Evolutionary conservation across 1,284 basidiomycete species (phyloP).

Genomic region (Moesziomyces sp.): DNA sequence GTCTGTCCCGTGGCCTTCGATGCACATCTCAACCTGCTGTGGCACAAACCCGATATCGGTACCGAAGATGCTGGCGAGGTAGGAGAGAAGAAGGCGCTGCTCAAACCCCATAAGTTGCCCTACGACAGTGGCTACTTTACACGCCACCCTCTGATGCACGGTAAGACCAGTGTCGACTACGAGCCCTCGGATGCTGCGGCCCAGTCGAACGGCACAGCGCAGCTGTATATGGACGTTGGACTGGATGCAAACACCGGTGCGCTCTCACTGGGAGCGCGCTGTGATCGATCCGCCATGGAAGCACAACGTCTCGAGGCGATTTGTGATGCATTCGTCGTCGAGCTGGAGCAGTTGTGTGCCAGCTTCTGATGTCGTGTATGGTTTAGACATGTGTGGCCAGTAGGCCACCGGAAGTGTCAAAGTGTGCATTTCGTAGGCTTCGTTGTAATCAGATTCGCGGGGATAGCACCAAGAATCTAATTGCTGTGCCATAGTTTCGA

Average conservation of each 20-base stretch:
- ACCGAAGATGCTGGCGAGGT: neutral
- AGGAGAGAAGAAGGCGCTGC: neutral
- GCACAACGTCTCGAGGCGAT: slow-evolving; percentile 3
- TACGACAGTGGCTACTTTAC: slow-evolving; percentile 23
- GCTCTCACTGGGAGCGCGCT: slow-evolving; percentile 12
- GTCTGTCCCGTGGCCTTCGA: slow-evolving; percentile 4
- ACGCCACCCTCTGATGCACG: slow-evolving; percentile 7
- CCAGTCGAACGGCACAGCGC: neutral
- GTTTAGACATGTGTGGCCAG: neutral
- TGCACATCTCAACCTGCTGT: slow-evolving; percentile 21
- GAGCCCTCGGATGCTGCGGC: neutral
- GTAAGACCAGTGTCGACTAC: slow-evolving; percentile 3
- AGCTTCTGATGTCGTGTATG: neutral
- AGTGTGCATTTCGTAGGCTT: too few species aligned
- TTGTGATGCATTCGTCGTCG: slow-evolving; percentile 8
- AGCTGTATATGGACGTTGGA: slow-evolving; percentile 22
- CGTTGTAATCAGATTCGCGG: neutral
- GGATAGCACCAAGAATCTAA: neutral
- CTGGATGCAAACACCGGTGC: slow-evolving; percentile 2
- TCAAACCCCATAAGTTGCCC: slow-evolving; percentile 6
- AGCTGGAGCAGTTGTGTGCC: slow-evolving; percentile 4
- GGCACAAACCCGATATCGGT: slow-evolving; percentile 1
- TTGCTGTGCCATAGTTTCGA: too few species aligned
- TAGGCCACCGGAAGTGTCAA: neutral
- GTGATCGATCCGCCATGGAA: slow-evolving; percentile 12